Evolutionary conservation across 2,329 filamentous ascomycete genomes (phyloP).

Genomic region (Massarina eburnea): DNA sequence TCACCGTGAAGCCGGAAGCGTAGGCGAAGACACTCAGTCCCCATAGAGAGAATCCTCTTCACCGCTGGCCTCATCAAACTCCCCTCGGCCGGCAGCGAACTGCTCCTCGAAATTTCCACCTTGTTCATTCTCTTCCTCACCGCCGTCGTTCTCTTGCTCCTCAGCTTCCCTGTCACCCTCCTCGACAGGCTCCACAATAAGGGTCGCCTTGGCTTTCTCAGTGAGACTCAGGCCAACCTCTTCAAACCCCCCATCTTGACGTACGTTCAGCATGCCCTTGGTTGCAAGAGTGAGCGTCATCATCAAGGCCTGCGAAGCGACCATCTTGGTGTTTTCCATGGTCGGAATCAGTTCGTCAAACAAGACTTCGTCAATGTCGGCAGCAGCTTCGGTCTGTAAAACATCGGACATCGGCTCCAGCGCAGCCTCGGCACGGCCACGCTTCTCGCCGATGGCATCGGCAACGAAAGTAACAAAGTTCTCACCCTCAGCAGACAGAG

Average conservation of each 20-base stretch:
- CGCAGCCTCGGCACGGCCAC: slow-evolving; percentile 11
- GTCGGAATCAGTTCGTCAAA: slow-evolving; percentile 73
- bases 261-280: slow-evolving; percentile 63
- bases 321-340: slow-evolving; percentile 54
- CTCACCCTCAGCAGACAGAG: slow-evolving; percentile 59
- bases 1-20: neutral
- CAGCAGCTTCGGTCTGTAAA: slow-evolving; percentile 33
- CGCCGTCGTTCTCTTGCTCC: slow-evolving; percentile 3
- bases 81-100: slow-evolving; percentile 16
- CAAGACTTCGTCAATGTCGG: slow-evolving; percentile 48
- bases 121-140: slow-evolving; percentile 6
- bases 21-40: slow-evolving; percentile 11
- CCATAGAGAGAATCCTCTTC: slow-evolving; percentile 26
- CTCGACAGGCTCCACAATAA: slow-evolving; percentile 13
- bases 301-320: slow-evolving; percentile 60
- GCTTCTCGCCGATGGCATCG: slow-evolving; percentile 47
- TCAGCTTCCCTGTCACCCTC: slow-evolving; percentile 5
- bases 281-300: slow-evolving; percentile 50
- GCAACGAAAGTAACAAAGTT: slow-evolving; percentile 66
- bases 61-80: slow-evolving; percentile 9
- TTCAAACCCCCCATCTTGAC: slow-evolving; percentile 56
- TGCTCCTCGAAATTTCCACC: slow-evolving; percentile 28
- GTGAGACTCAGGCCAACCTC: slow-evolving; percentile 39
- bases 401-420: slow-evolving; percentile 17
- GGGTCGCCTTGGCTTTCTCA: slow-evolving; percentile 19